Evolutionary conservation across 805 yeast genomes (phyloP).

Genomic region (Candida manassasensis): DNA sequence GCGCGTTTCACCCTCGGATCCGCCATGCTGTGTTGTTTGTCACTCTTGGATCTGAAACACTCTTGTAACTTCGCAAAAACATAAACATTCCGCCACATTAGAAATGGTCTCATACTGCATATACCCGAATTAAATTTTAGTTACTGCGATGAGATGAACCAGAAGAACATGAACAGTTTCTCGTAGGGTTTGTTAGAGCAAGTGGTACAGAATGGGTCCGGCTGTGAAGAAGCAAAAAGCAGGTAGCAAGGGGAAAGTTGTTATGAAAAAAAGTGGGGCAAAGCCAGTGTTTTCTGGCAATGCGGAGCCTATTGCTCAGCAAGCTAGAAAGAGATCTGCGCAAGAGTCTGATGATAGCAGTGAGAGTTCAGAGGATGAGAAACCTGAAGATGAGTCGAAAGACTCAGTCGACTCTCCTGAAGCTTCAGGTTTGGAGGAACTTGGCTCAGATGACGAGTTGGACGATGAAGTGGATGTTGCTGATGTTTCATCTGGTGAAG

Average conservation of each 20-base stretch:
- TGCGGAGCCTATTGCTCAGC: neutral
- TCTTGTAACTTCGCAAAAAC: too few species aligned
- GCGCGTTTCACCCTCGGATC: neutral
- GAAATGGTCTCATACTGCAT: neutral
- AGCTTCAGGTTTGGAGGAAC: slow-evolving; percentile 8
- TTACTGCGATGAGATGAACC: slow-evolving; percentile 1
- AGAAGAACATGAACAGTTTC: neutral
- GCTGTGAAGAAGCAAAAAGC: slow-evolving; percentile 20
- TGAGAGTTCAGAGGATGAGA: slow-evolving; percentile 17
- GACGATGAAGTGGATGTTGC: slow-evolving; percentile 24
- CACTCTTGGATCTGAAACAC: too few species aligned
- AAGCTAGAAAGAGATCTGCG: too few species aligned
- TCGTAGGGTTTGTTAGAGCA: neutral
- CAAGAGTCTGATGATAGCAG: slow-evolving; percentile 13
- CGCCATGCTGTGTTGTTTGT: too few species aligned
- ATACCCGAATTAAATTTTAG: neutral
- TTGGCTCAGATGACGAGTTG: slow-evolving; percentile 12
- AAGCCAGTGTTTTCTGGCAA: neutral
- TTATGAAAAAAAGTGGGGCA: slow-evolving; percentile 1
- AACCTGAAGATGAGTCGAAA: neutral
- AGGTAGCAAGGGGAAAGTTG: slow-evolving; percentile 8
- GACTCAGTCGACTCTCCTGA: slow-evolving; percentile 27
- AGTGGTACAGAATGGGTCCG: slow-evolving; percentile 12
- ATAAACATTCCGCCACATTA: neutral
- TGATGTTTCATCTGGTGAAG: slow-evolving; percentile 12